Percentiles rank a stretch among this genome's conserved stretches.
phyloP scores from a whole-genome alignment of 2,329 filamentous ascomycete genomes.

The Phialophora tarda region DNA sequence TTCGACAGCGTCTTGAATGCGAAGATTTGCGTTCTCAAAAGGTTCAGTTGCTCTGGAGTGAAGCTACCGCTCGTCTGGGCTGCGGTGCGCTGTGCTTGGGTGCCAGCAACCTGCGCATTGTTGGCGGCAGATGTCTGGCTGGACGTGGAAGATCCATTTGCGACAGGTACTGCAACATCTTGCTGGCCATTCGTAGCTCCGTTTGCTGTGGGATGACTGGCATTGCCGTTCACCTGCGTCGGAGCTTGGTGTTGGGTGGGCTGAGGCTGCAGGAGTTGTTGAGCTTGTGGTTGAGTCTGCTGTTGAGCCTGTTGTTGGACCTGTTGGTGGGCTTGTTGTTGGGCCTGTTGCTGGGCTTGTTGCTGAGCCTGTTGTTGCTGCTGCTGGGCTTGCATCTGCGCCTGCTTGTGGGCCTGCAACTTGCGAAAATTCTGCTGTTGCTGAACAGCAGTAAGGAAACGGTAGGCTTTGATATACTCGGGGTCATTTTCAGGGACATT shows the following conservation, averaged over 20 bases:
- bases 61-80: slow-evolving; percentile 62
- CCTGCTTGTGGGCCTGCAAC: slow-evolving; percentile 54
- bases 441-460: slow-evolving; percentile 74
- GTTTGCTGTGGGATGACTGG: slow-evolving; percentile 46
- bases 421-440: slow-evolving; percentile 66
- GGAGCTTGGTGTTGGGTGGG: slow-evolving; percentile 50
- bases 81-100: slow-evolving; percentile 37
- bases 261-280: slow-evolving; percentile 50
- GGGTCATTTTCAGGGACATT: slow-evolving; percentile 83
- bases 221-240: slow-evolving; percentile 45
- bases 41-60: slow-evolving; percentile 75
- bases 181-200: slow-evolving; percentile 49
- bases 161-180: slow-evolving; percentile 26
- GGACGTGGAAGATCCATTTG: slow-evolving; percentile 39
- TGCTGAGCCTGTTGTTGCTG: slow-evolving; percentile 35
- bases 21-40: slow-evolving; percentile 82
- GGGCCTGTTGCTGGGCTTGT: slow-evolving; percentile 43
- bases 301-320: slow-evolving; percentile 45
- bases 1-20: slow-evolving; percentile 91
- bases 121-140: slow-evolving; percentile 38
- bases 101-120: slow-evolving; percentile 41
- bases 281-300: slow-evolving; percentile 44
- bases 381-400: slow-evolving; percentile 38
- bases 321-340: slow-evolving; percentile 42
- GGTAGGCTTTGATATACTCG: slow-evolving; percentile 81